phyloP scores from a whole-genome alignment of 2,329 filamentous ascomycete species.

The Colletotrichum tropicale region DNA sequence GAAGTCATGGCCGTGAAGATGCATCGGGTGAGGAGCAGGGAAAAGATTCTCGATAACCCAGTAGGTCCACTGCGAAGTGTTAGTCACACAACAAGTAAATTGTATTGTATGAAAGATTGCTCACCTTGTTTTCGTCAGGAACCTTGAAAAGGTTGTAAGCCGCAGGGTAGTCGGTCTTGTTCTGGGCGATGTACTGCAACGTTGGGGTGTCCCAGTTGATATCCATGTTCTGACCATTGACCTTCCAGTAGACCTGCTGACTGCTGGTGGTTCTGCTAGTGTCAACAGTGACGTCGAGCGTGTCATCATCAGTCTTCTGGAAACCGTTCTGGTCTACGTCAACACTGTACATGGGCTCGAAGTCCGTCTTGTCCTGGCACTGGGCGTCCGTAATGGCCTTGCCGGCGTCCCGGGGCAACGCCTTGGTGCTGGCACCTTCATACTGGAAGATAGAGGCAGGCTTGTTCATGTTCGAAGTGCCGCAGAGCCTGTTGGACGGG shows the following conservation, averaged over 20 bases:
- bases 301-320: constrained; percentile 24
- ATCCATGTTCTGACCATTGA: constrained; percentile 37
- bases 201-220: constrained; percentile 46
- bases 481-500: constrained; percentile 33
- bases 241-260: constrained; percentile 33
- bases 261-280: constrained; percentile 22
- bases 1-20: constrained; percentile 45
- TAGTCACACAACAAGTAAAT: not conserved
- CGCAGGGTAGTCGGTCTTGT: not conserved
- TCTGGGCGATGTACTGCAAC: constrained; percentile 28
- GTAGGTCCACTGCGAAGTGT: constrained; percentile 9
- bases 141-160: constrained; percentile 16
- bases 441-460: constrained; percentile 46
- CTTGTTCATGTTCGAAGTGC: constrained; percentile 30
- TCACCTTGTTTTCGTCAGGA: not conserved
- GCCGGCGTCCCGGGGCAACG: constrained; percentile 33
- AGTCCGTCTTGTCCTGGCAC: constrained; percentile 25
- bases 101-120: not conserved
- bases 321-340: constrained; percentile 30
- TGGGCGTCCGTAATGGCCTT: constrained; percentile 24
- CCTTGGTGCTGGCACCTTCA: constrained; percentile 29
- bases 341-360: constrained; percentile 29
- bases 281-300: constrained; percentile 27
- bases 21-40: constrained; percentile 17
- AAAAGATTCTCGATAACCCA: constrained; percentile 20